Evolutionary conservation across 805 yeast genomes (phyloP).

Genomic region (Candida anglica): DNA sequence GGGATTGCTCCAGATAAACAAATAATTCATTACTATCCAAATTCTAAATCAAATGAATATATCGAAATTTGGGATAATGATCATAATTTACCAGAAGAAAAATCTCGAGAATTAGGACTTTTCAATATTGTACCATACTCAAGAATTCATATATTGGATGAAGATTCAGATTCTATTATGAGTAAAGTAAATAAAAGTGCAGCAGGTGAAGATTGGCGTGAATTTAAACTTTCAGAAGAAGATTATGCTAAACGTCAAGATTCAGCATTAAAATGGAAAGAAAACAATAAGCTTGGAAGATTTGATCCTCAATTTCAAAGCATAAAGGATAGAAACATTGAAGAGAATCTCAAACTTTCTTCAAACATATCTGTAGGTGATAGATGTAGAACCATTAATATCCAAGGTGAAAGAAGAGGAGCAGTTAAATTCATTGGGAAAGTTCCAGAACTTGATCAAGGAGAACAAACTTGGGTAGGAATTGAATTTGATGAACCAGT

Average conservation of each 20-base stretch:
- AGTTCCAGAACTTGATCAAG: constrained; percentile 54
- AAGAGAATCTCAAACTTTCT: constrained; percentile 23
- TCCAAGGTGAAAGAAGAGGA: constrained; percentile 60
- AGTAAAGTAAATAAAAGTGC: constrained; percentile 23
- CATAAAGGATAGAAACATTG: constrained; percentile 24
- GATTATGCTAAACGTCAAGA: constrained; percentile 58
- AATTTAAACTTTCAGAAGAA: constrained; percentile 49
- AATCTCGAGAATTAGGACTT: constrained; percentile 8
- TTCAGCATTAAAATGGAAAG: constrained; percentile 77
- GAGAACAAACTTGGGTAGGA: constrained; percentile 68
- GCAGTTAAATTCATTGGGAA: constrained; percentile 66
- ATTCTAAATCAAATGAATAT: constrained; percentile 33
- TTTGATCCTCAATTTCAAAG: constrained; percentile 52
- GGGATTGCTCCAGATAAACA: constrained; percentile 67
- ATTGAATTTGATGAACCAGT: constrained; percentile 79
- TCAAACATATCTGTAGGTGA: constrained; percentile 40
- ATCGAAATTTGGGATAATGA: constrained; percentile 18
- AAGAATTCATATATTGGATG: constrained; percentile 57
- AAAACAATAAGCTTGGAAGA: constrained; percentile 62
- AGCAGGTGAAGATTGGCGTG: constrained; percentile 21
- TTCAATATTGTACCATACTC: constrained; percentile 35
- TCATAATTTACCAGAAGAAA: constrained; percentile 10
- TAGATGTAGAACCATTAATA: constrained; percentile 49
- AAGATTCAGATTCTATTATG: constrained; percentile 49
- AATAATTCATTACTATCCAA: constrained; percentile 42